phyloP scores from a whole-genome alignment of 2,329 filamentous ascomycete genomes.

The Simplicillium sp. region DNA sequence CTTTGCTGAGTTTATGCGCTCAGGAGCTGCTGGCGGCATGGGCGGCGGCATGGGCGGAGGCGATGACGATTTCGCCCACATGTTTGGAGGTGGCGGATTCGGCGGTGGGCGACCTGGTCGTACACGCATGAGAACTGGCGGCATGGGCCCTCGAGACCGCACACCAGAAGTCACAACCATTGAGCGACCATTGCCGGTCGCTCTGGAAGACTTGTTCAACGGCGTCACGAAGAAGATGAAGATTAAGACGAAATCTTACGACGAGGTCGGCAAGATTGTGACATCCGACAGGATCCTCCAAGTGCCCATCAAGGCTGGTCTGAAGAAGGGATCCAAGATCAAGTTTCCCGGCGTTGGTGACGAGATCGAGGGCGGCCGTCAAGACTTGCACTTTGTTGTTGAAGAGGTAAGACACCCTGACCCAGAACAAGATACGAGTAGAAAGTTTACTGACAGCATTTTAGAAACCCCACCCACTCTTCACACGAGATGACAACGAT shows the following conservation, averaged over 20 bases:
- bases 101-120: slow-evolving; percentile 29
- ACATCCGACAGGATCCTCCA: slow-evolving; percentile 85
- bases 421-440: background rate
- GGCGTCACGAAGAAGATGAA: slow-evolving; percentile 95
- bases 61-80: slow-evolving; percentile 39
- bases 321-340: slow-evolving; percentile 97
- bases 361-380: slow-evolving; percentile 89
- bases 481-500: slow-evolving; percentile 82
- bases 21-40: slow-evolving; percentile 35
- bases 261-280: slow-evolving; percentile 73
- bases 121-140: background rate
- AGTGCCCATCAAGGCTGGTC: slow-evolving; percentile 87
- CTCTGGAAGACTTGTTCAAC: slow-evolving; percentile 79
- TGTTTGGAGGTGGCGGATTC: slow-evolving; percentile 39
- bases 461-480: slow-evolving; percentile 79
- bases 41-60: slow-evolving; percentile 32
- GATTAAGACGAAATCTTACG: slow-evolving; percentile 94
- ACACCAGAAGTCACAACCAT: slow-evolving; percentile 87
- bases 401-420: slow-evolving; percentile 61
- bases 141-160: slow-evolving; percentile 26
- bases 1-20: slow-evolving; percentile 73
- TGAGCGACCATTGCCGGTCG: slow-evolving; percentile 71
- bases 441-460: slow-evolving; percentile 26
- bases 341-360: slow-evolving; percentile 98
- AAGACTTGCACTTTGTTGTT: slow-evolving; percentile 91